These are phyloP conservation scores for Zhuliangozyma parablackwelliae DNA, from an alignment of 1,139 yeast species.

Conservation along the genomic window DNA sequence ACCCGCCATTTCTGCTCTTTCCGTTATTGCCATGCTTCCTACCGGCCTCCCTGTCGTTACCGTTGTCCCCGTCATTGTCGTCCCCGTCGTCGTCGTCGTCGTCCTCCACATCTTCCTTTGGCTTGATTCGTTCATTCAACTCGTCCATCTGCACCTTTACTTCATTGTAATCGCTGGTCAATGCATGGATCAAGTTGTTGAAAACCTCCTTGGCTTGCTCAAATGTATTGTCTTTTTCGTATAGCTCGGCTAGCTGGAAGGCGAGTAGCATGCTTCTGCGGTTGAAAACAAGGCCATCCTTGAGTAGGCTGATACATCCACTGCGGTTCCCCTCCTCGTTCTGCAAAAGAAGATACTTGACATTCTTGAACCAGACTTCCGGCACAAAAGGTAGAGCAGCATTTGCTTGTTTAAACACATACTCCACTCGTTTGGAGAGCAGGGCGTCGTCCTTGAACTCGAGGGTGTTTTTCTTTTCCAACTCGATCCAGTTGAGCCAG, in stretches of 20 bases:
- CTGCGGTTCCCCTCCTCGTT: constrained; percentile 34
- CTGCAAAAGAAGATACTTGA: constrained; percentile 25
- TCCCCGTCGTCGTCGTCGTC: constrained; percentile 12
- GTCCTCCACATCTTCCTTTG: constrained; percentile 9
- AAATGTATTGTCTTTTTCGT: constrained; percentile 55
- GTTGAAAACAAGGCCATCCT: constrained; percentile 58
- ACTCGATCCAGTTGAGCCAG: constrained; percentile 75
- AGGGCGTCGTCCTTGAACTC: constrained; percentile 47
- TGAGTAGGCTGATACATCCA: constrained; percentile 39
- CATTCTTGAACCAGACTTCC: constrained; percentile 78
- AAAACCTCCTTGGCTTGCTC: constrained; percentile 52
- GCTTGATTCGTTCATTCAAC: constrained; percentile 16
- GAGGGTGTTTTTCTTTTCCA: constrained; percentile 73
- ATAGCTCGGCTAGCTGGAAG: constrained; percentile 64
- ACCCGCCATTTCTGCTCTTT: neutral
- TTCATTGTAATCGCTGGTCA: constrained; percentile 29
- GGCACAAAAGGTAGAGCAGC: constrained; percentile 69
- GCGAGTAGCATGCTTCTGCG: constrained; percentile 68
- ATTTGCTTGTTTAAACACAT: constrained; percentile 69
- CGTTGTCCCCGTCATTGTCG: constrained; percentile 14
- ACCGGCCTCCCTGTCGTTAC: constrained; percentile 1
- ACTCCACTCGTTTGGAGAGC: constrained; percentile 59
- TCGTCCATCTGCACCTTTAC: constrained; percentile 20
- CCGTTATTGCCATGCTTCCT: neutral
- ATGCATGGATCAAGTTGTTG: constrained; percentile 42